Evolutionary conservation across 2,329 filamentous ascomycete species (phyloP), one percentile per base, ranked within the genome.

Genomic region (Sphaceloma murrayae): DNA sequence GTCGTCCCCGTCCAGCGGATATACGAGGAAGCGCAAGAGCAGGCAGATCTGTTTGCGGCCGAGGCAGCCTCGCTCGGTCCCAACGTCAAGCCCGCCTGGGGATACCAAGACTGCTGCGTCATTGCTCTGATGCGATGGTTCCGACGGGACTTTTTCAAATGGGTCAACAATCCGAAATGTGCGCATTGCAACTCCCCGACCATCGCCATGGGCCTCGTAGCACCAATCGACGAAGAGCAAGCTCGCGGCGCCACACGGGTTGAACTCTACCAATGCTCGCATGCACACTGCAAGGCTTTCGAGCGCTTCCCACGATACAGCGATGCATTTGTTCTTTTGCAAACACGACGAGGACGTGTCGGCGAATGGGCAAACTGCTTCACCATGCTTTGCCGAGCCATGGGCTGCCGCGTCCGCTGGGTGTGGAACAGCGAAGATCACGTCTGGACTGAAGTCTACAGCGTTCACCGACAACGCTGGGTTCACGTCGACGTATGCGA

Each of bases 361-460:
- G 91, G 91, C 49, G 91, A 98, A 67, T 96, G 91, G 87, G 87
- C 86, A 53, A 96, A 95, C 66, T 95, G 88, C 72, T 98, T 98
- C 67, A 89, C 82, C 67, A 96, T 96, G 91, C 74, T 98, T 43
- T 96, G 89, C 69, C 78, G 89, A 48, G 91, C 91, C 3, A 78
- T 96, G 10, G 89, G 89, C 39, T 85, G 83, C 48, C 77, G 89
- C 49, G 87, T 95, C 17, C 78, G 91, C 57, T 98, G 91, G 91
- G 83, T 98, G 8, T 98, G 91, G 91, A 96, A 96, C 55, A 82
- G 83, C 21, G 91, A 96, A 63, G 91, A 96, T 61, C 85, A 95
- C 58, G 85, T 95, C 18, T 98, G 91, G 91, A 94, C 88, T 1
- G 91, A 96, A 57, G 82, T 96, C 10, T 98, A 94, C 67, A 95